Conservation (phyloP, 116 monocot genomes). For the Trichopus zeylanicus region DNA sequence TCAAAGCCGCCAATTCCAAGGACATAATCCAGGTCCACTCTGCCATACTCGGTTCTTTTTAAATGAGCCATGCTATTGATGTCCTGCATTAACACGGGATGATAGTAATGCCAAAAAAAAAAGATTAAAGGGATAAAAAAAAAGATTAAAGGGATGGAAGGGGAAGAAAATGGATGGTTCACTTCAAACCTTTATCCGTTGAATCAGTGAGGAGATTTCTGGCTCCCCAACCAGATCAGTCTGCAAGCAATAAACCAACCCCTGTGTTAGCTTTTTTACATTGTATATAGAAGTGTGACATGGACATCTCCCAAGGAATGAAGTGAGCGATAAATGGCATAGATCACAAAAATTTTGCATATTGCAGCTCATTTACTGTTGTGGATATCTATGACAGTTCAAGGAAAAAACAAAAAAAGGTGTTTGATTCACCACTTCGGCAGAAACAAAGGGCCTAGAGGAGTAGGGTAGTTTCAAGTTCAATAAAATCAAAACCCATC, state of each 20-base stretch:
- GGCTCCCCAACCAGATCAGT: slow-evolving; percentile 74
- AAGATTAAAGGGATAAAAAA: too few relatives aligned
- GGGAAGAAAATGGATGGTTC: neutral
- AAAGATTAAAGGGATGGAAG: neutral
- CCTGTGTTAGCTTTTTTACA: neutral
- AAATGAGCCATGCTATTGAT: slow-evolving; percentile 90
- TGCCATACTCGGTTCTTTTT: slow-evolving; percentile 74
- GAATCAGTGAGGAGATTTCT: slow-evolving; percentile 59
- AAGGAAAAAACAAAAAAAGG: too few relatives aligned
- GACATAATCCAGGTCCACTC: slow-evolving; percentile 94
- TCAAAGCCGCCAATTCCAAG: slow-evolving; percentile 99
- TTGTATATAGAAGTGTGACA: neutral
- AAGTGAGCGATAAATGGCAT: neutral
- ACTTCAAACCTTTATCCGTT: slow-evolving; percentile 59
- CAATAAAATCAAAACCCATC: too few relatives aligned
- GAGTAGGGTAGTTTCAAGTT: too few relatives aligned
- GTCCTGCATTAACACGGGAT: slow-evolving; percentile 34
- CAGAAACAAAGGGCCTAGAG: too few relatives aligned
- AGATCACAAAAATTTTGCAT: neutral
- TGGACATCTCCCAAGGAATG: too few relatives aligned
- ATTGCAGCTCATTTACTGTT: neutral
- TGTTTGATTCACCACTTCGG: too few relatives aligned
- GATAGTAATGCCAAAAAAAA: slow-evolving; percentile 1
- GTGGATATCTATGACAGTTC: neutral
- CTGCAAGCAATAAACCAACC: slow-evolving; percentile 19